A percentile compares a stretch with the other conserved stretches of the same genome.
phyloP scores from a whole-genome alignment of 176 grass and related monocot species.

The Carex cristatella region DNA sequence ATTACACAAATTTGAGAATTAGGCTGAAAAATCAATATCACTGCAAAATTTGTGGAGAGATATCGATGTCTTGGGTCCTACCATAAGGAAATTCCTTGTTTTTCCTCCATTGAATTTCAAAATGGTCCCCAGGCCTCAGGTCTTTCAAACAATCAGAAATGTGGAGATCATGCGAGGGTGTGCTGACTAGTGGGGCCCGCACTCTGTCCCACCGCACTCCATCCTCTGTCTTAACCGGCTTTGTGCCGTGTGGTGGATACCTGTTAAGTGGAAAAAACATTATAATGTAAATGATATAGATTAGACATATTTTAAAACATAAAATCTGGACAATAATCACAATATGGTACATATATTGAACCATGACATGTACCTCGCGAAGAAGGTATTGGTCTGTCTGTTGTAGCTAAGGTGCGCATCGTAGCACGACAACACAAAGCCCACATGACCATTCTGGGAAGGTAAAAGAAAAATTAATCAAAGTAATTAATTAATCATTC shows the following conservation, averaged over 20 bases:
- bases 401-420: slow-evolving; percentile 83
- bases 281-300: neutral
- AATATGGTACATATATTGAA: neutral
- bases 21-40: slow-evolving; percentile 8
- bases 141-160: slow-evolving; percentile 46
- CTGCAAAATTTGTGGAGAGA: neutral
- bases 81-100: slow-evolving; percentile 93
- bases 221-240: slow-evolving; percentile 55
- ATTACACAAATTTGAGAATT: neutral
- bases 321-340: neutral
- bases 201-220: slow-evolving; percentile 64
- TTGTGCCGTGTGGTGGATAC: slow-evolving; percentile 77
- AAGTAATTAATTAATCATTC: neutral
- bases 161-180: slow-evolving; percentile 54
- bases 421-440: slow-evolving; percentile 79
- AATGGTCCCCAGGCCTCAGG: slow-evolving; percentile 56
- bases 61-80: slow-evolving; percentile 1
- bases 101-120: slow-evolving; percentile 92
- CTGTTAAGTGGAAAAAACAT: slow-evolving; percentile 23
- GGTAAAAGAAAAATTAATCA: slow-evolving; percentile 3
- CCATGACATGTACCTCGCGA: slow-evolving; percentile 54
- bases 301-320: neutral
- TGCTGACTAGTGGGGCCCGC: slow-evolving; percentile 50
- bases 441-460: slow-evolving; percentile 75
- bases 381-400: slow-evolving; percentile 62